These are phyloP conservation scores for Lactarius tabidus DNA, from an alignment of 768 basidiomycete genomes.

Conservation along the genomic window DNA sequence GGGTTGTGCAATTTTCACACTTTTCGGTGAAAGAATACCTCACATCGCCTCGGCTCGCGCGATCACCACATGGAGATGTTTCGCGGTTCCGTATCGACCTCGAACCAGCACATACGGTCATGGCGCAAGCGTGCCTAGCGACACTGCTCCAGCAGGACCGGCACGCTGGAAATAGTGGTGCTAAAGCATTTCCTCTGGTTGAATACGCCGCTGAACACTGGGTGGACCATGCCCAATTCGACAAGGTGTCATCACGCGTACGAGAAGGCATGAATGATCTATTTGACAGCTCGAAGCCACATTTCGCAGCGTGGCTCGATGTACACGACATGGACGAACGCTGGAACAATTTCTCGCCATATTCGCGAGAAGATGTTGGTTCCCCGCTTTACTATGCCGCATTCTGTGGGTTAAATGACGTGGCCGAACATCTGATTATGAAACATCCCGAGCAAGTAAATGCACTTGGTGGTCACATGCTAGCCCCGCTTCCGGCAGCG, in stretches of 20 bases:
- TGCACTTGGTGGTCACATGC: fast-evolving
- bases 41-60: neutral
- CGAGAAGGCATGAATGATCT: neutral
- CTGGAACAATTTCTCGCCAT: too few species aligned
- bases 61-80: neutral
- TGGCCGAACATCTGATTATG: neutral
- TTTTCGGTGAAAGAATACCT: neutral
- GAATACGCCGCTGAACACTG: neutral
- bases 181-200: neutral
- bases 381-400: neutral
- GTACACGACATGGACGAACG: neutral
- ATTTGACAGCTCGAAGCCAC: neutral
- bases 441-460: neutral
- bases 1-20: neutral
- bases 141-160: neutral
- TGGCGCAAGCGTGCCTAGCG: neutral
- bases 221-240: neutral
- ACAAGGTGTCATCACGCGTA: neutral
- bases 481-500: neutral
- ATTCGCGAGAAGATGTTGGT: neutral
- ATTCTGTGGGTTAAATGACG: neutral
- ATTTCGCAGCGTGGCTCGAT: neutral
- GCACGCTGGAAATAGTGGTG: neutral
- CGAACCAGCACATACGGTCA: neutral
- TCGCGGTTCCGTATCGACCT: neutral